Evolutionary conservation across 1,139 yeast species (phyloP), one percentile per base, ranked within the genome.

Genomic region (Geotrichum australiense): DNA sequence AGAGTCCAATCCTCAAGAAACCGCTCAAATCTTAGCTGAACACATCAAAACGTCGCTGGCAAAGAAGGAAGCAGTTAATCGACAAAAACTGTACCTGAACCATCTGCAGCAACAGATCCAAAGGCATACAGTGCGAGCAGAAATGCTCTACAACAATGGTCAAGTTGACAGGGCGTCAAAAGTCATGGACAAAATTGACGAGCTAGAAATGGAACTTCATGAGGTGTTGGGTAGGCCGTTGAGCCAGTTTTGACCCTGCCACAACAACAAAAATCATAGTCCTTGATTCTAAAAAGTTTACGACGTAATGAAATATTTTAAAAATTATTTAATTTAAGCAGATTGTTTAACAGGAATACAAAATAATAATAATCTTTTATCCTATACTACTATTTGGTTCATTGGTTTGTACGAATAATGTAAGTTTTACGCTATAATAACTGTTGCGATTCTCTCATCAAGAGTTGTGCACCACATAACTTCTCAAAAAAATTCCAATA

Each of bases 91-190:
- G 20, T 36, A 44, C 18, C 23, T 44, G 18, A 31, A 28, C 25
- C 47, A 44, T 28, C 36, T 44, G 10, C 47, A 41, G 34, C 39
- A 40, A n/a, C 47, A 44, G 30, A 41, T 44, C 22, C 44, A 44
- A 37, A 29, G 47, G 12, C 44, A 44, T 24, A 44, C 43, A 16
- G 24, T 35, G 25, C 39, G 47, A 10, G 47, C 47, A 4, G 44
- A 37, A 21, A 35, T 44, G 42, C 32, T 44, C 11, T 44, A 44
- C 36, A 41, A 41, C 15, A 44, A 40, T 21, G 47, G 47, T n/a
- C 47, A 44, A 33, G 35, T 37, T 32, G 34, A 28, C 5, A 39
- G 47, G 10, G 47, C 44, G 5, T 42, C 43, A 10, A 44, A 41
- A 23, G 38, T 44, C 8, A 44, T 44, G 47, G 47, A 44, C 25